phyloP scores from a whole-genome alignment of 2,329 filamentous ascomycete genomes.

The Aureobasidium sp. region DNA sequence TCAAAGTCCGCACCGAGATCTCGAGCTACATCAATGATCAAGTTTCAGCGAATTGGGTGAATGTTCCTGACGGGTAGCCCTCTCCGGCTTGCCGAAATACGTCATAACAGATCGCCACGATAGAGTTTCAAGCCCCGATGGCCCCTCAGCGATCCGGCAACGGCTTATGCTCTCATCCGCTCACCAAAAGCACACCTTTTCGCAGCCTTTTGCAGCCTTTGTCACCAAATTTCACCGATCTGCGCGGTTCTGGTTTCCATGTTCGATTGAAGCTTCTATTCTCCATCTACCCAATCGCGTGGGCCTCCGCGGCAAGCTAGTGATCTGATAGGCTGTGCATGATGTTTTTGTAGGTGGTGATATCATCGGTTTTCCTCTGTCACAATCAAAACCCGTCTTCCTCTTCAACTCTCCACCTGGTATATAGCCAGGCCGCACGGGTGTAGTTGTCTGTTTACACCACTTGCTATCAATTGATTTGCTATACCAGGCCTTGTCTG shows the following conservation, averaged over 20 bases:
- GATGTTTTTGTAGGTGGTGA: neutral
- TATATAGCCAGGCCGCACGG: conserved; percentile 2
- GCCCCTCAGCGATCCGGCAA: neutral
- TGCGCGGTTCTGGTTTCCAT: conserved; percentile 4
- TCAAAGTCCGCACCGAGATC: neutral
- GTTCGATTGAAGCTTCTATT: neutral
- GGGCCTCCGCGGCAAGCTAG: neutral
- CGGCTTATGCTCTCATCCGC: neutral
- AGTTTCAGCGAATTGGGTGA: neutral
- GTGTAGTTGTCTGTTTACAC: neutral
- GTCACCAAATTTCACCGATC: neutral
- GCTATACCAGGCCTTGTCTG: neutral
- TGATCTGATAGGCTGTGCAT: neutral
- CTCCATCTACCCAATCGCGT: neutral
- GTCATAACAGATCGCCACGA: neutral
- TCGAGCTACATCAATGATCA: neutral
- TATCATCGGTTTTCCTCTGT: neutral
- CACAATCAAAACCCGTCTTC: neutral
- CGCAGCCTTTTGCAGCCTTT: neutral
- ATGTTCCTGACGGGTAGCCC: neutral
- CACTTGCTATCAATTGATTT: neutral
- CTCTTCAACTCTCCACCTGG: neutral
- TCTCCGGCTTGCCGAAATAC: neutral
- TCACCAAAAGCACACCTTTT: neutral
- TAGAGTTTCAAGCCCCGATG: neutral